phyloP scores from a whole-genome alignment of 2,329 filamentous ascomycete species.

The Hymenoscyphus scutula region DNA sequence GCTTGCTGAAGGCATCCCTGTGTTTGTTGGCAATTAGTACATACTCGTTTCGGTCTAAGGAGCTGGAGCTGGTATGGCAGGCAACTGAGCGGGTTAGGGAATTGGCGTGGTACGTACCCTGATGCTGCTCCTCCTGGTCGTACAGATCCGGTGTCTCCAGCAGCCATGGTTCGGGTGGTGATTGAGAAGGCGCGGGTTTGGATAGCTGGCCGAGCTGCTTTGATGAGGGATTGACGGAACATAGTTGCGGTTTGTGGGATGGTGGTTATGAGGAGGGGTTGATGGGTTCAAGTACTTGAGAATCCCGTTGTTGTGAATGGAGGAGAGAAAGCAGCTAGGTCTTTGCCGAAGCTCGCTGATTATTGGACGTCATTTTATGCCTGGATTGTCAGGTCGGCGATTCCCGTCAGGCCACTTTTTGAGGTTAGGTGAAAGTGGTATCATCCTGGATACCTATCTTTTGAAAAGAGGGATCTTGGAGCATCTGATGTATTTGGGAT shows the following conservation, averaged over 20 bases:
- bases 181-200: conserved; percentile 52
- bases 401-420: not conserved
- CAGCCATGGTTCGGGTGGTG: conserved; percentile 51
- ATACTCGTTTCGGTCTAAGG: not conserved
- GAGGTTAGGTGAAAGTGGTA: not conserved
- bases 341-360: not conserved
- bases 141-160: conserved; percentile 54
- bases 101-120: conserved; percentile 22
- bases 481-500: too few relatives aligned
- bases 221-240: conserved; percentile 59
- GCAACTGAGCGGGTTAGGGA: not conserved
- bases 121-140: conserved; percentile 22
- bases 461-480: not conserved
- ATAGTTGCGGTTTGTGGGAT: conserved; percentile 46
- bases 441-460: too few relatives aligned
- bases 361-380: not conserved
- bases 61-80: too few relatives aligned
- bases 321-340: conserved; percentile 1
- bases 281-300: conserved; percentile 23
- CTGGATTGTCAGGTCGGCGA: not conserved
- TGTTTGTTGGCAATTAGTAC: conserved; percentile 12
- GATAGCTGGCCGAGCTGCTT: conserved; percentile 47
- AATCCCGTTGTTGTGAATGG: conserved; percentile 1
- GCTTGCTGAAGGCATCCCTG: conserved; percentile 89
- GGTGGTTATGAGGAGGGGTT: conserved; percentile 18